A percentile compares a stretch with the other conserved stretches of the same genome.
Conservation (phyloP, 768 basidiomycete genomes). For the Galerina sulciceps region DNA sequence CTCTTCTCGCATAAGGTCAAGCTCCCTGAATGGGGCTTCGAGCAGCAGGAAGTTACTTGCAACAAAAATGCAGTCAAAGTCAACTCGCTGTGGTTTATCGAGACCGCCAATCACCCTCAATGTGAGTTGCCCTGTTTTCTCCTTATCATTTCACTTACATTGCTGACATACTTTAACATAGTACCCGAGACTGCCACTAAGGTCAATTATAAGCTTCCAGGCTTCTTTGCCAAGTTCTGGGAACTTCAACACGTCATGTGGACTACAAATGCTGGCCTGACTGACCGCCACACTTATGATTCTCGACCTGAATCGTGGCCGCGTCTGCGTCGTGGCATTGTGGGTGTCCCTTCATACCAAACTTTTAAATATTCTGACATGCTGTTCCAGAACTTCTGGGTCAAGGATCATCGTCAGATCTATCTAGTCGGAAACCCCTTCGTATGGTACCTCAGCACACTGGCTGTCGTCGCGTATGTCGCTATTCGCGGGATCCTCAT, state of each 20-base stretch:
- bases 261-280: slow-evolving; percentile 94
- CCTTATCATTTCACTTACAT: neutral
- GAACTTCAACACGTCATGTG: slow-evolving; percentile 97
- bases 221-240: slow-evolving; percentile 88
- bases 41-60: slow-evolving; percentile 99
- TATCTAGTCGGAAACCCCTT: slow-evolving; percentile 95
- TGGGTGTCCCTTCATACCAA: slow-evolving; percentile 41
- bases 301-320: slow-evolving; percentile 95
- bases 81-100: slow-evolving; percentile 94
- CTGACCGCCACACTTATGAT: slow-evolving; percentile 93
- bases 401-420: slow-evolving; percentile 93
- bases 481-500: slow-evolving; percentile 78
- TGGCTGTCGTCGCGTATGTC: slow-evolving; percentile 71
- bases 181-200: slow-evolving; percentile 73
- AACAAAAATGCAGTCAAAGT: slow-evolving; percentile 93
- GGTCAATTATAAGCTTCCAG: slow-evolving; percentile 90
- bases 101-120: slow-evolving; percentile 78
- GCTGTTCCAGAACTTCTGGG: slow-evolving; percentile 88
- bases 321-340: slow-evolving; percentile 88
- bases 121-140: slow-evolving; percentile 50
- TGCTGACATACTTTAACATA: slow-evolving; percentile 31
- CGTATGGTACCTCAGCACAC: slow-evolving; percentile 87
- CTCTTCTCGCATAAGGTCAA: slow-evolving; percentile 98
- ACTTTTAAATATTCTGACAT: neutral
- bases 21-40: slow-evolving; percentile 95